These are phyloP conservation scores for Penicillium ucsense DNA, from an alignment of 495 filamentous ascomycete species.

Conservation along the genomic window DNA sequence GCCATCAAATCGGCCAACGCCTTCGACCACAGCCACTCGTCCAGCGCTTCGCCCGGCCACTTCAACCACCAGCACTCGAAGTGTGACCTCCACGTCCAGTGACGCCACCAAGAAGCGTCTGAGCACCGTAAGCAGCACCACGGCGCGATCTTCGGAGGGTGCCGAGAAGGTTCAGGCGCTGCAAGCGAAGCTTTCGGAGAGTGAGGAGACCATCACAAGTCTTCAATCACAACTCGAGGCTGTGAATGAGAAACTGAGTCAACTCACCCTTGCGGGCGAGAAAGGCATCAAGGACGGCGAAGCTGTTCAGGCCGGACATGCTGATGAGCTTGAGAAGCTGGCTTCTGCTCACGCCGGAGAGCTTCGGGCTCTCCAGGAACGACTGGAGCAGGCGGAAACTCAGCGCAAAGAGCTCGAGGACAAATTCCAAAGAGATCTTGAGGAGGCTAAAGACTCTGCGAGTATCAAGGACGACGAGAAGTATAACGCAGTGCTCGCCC, in stretches of 20 bases:
- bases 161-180: constrained; percentile 31
- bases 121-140: constrained; percentile 19
- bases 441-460: constrained; percentile 30
- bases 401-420: constrained; percentile 33
- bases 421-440: constrained; percentile 30
- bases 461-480: constrained; percentile 27
- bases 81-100: constrained; percentile 7
- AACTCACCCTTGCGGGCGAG: constrained; percentile 24
- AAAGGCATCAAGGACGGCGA: constrained; percentile 13
- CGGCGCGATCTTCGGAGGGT: constrained; percentile 20
- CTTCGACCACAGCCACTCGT: constrained; percentile 21
- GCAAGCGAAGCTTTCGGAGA: constrained; percentile 33
- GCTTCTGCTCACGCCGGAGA: constrained; percentile 27
- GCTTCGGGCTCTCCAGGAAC: constrained; percentile 24
- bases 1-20: constrained; percentile 17
- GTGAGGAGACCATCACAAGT: constrained; percentile 29
- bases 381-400: constrained; percentile 31
- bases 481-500: constrained; percentile 24
- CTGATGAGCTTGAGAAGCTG: constrained; percentile 30
- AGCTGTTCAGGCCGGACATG: constrained; percentile 26
- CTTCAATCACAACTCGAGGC: constrained; percentile 32
- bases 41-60: constrained; percentile 18
- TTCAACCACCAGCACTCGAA: constrained; percentile 15
- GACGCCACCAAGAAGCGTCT: constrained; percentile 25
- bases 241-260: constrained; percentile 30